Conservation (phyloP, 2,329 filamentous ascomycete genomes). For the Hypoxylon sp. region DNA sequence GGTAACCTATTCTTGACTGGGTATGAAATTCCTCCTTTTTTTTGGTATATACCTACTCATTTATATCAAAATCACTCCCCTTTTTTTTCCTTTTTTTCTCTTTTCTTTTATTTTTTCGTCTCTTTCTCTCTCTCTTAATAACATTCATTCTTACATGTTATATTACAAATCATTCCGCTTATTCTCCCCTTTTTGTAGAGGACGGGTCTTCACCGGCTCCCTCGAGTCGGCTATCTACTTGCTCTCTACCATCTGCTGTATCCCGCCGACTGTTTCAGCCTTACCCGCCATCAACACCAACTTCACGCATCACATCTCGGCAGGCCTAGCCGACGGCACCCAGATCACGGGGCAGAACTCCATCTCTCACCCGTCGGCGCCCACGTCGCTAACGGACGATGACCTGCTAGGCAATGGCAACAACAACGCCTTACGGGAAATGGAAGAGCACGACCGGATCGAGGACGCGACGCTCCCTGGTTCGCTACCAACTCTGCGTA, state of each 20-base stretch:
- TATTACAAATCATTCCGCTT: neutral
- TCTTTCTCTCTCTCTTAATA: neutral
- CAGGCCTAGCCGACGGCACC: slow-evolving; percentile 80
- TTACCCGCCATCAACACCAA: slow-evolving; percentile 95
- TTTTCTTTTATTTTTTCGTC: neutral
- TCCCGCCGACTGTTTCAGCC: slow-evolving; percentile 81
- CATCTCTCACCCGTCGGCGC: slow-evolving; percentile 85
- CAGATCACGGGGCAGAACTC: slow-evolving; percentile 92
- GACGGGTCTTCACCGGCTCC: slow-evolving; percentile 89
- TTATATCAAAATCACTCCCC: neutral
- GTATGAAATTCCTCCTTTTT: slow-evolving; percentile 51
- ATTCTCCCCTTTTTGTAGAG: slow-evolving; percentile 56
- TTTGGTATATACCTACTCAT: neutral
- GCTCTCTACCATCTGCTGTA: slow-evolving; percentile 86
- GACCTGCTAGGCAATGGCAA: slow-evolving; percentile 37
- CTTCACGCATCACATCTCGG: slow-evolving; percentile 94
- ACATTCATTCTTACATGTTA: neutral
- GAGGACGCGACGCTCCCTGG: slow-evolving; percentile 88
- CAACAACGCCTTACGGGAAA: slow-evolving; percentile 53
- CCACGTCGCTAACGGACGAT: slow-evolving; percentile 66
- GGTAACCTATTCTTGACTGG: slow-evolving; percentile 88
- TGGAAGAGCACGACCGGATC: slow-evolving; percentile 72
- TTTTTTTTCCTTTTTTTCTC: too few relatives aligned
- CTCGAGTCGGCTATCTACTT: slow-evolving; percentile 95
- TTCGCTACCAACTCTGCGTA: slow-evolving; percentile 82